phyloP scores from a whole-genome alignment of 2,329 filamentous ascomycete genomes.

The Thielaviopsis euricoi region DNA sequence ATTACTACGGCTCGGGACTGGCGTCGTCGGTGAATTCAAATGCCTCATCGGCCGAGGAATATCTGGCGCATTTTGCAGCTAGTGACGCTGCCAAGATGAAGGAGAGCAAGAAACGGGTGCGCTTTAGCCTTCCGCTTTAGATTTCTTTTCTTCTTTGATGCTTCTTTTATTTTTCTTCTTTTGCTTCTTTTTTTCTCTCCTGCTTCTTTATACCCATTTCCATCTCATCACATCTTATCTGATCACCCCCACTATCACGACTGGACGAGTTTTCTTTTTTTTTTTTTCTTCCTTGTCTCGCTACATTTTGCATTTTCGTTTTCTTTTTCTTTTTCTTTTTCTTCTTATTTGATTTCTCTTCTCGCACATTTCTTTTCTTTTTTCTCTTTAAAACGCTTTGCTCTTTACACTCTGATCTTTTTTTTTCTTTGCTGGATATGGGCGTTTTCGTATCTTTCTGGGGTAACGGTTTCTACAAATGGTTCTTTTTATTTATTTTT shows the following conservation, averaged over 20 bases:
- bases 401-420: too few species aligned
- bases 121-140: slow-evolving; percentile 4
- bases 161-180: not conserved
- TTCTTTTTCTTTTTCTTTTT: not conserved
- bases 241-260: too few species aligned
- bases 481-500: not conserved
- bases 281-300: not conserved
- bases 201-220: too few species aligned
- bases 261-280: not conserved
- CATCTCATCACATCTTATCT: too few species aligned
- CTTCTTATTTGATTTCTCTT: not conserved
- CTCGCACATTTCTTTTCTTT: not conserved
- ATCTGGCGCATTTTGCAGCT: slow-evolving; percentile 4
- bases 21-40: not conserved
- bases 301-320: not conserved
- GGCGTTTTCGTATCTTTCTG: too few species aligned
- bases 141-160: not conserved
- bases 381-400: too few species aligned
- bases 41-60: slow-evolving; percentile 1
- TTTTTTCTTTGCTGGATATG: too few species aligned
- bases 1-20: slow-evolving; percentile 5
- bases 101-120: slow-evolving; percentile 6
- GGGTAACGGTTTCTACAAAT: too few species aligned
- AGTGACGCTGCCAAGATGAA: slow-evolving; percentile 3
- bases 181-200: not conserved